A percentile compares a stretch with the other conserved stretches of the same genome.
phyloP scores from a whole-genome alignment of 225 moss, liverwort and hornwort species.

The Marchantia polymorpha region DNA sequence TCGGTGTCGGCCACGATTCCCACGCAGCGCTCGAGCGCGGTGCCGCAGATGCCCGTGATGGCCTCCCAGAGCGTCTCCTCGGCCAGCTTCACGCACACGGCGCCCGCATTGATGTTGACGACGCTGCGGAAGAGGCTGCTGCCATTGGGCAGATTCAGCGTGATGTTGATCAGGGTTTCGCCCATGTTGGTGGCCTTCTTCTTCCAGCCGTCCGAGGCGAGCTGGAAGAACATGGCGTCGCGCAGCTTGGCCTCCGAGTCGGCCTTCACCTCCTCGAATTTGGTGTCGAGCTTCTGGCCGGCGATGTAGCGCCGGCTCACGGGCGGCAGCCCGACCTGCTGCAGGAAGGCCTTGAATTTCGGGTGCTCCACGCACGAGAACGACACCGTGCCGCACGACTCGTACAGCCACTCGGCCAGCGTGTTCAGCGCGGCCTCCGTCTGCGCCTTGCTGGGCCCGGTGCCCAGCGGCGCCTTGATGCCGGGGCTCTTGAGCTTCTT shows the following conservation, averaged over 20 bases:
- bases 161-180: constrained; percentile 73
- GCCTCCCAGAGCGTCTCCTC: constrained; percentile 85
- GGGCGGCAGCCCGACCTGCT: constrained; percentile 71
- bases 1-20: constrained; percentile 88
- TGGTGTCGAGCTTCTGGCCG: constrained; percentile 75
- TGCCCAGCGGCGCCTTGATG: constrained; percentile 36
- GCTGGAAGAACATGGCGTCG: constrained; percentile 87
- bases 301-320: constrained; percentile 69
- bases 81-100: constrained; percentile 71
- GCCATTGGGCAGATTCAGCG: constrained; percentile 82
- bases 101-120: constrained; percentile 73
- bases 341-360: constrained; percentile 82
- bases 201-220: constrained; percentile 84
- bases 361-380: constrained; percentile 93
- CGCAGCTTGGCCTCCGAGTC: constrained; percentile 79
- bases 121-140: constrained; percentile 80
- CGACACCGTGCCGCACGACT: constrained; percentile 77
- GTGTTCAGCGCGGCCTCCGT: constrained; percentile 78
- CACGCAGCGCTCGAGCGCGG: constrained; percentile 72
- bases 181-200: constrained; percentile 70
- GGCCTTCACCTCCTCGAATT: constrained; percentile 83
- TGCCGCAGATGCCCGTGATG: constrained; percentile 65
- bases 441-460: constrained; percentile 62
- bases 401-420: constrained; percentile 83
- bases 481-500: constrained; percentile 87